Conservation (phyloP, 2,329 filamentous ascomycete species). For the Penicillium italicum region DNA sequence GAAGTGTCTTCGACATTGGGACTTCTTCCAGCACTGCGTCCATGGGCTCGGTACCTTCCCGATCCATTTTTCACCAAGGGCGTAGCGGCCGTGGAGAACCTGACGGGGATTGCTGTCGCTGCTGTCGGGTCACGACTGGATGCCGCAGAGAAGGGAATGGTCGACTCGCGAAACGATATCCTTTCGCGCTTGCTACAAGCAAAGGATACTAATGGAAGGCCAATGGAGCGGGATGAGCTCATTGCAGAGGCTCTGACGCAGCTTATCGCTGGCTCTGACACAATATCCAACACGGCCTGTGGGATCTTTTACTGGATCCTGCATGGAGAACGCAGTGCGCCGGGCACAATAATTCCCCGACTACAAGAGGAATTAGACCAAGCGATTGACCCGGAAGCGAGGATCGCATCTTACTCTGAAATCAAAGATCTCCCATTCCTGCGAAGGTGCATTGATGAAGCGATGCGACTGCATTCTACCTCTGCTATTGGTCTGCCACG, state of each 20-base stretch:
- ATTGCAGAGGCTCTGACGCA: conserved; percentile 34
- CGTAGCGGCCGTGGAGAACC: conserved; percentile 28
- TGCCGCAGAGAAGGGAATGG: conserved; percentile 12
- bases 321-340: conserved; percentile 22
- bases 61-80: conserved; percentile 27
- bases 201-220: conserved; percentile 27
- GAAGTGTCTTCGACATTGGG: conserved; percentile 23
- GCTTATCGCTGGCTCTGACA: conserved; percentile 37
- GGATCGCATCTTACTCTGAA: conserved; percentile 15
- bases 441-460: conserved; percentile 31
- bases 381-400: conserved; percentile 13
- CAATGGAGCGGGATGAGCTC: conserved; percentile 29
- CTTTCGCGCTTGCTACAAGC: conserved; percentile 30
- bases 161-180: conserved; percentile 28
- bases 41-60: conserved; percentile 18
- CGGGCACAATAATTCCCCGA: conserved; percentile 14
- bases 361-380: conserved; percentile 23
- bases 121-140: conserved; percentile 17
- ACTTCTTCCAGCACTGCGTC: conserved; percentile 15
- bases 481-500: conserved; percentile 22
- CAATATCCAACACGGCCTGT: conserved; percentile 31
- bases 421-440: conserved; percentile 29
- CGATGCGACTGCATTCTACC: conserved; percentile 32
- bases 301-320: conserved; percentile 26
- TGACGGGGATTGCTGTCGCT: conserved; percentile 22